Conservation (phyloP, 139 green algal species). For the Tetradesmus lagerheimii region DNA sequence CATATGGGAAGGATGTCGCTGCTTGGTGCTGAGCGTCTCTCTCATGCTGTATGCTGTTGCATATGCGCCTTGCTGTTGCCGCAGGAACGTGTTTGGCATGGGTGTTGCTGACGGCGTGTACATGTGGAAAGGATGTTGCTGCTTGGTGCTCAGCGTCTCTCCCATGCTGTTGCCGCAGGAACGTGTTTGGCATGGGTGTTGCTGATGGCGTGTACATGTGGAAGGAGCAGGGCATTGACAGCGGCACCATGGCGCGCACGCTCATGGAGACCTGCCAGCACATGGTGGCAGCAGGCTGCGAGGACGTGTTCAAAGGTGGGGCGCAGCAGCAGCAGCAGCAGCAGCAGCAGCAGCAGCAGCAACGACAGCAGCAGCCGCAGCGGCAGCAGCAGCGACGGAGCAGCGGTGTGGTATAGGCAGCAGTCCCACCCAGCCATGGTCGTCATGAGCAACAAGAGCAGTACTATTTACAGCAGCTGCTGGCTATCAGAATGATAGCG, state of each 20-base stretch:
- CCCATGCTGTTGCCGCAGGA: constrained; percentile 53
- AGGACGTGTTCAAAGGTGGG: constrained; percentile 69
- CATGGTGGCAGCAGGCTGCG: constrained; percentile 65
- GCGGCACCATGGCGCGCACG: constrained; percentile 75
- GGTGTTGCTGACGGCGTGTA: too few species aligned
- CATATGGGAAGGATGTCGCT: too few species aligned
- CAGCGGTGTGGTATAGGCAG: too few species aligned
- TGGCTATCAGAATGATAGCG: too few species aligned
- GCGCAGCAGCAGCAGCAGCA: not conserved
- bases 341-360: constrained; percentile 1
- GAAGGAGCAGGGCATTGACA: constrained; percentile 90
- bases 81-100: not conserved
- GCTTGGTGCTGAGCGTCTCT: too few species aligned
- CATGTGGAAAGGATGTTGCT: too few species aligned
- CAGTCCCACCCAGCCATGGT: too few species aligned
- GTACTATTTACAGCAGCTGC: not conserved
- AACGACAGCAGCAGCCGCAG: not conserved
- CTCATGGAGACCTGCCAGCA: constrained; percentile 77
- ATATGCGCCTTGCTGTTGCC: not conserved
- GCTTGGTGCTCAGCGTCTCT: not conserved
- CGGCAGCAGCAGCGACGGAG: not conserved
- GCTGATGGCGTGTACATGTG: constrained; percentile 96
- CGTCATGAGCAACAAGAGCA: not conserved
- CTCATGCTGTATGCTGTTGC: too few species aligned
- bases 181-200: constrained; percentile 88